Evolutionary conservation across 345 rosid genomes (phyloP).

Genomic region (Populus pruinosa): DNA sequence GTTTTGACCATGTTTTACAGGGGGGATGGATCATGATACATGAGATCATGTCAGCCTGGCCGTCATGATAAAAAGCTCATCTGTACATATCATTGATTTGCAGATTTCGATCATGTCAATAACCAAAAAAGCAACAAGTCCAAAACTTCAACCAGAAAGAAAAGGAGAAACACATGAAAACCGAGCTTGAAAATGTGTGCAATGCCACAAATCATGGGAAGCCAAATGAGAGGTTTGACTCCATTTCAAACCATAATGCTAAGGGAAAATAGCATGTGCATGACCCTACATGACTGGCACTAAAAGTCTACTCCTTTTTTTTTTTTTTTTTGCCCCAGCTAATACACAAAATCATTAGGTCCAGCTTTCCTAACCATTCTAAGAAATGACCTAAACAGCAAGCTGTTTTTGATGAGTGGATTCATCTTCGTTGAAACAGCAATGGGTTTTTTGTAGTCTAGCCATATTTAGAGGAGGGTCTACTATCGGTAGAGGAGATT

Average conservation of each 20-base stretch:
- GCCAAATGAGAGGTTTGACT: slow-evolving; percentile 4
- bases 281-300: background rate
- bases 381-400: slow-evolving; percentile 25
- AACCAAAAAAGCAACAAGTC: background rate
- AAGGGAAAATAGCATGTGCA: background rate
- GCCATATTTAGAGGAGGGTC: slow-evolving; percentile 17
- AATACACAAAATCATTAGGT: background rate
- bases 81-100: background rate
- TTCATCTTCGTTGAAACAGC: slow-evolving; percentile 43
- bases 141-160: background rate
- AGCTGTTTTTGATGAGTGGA: slow-evolving; percentile 42
- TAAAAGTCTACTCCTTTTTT: background rate
- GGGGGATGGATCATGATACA: background rate
- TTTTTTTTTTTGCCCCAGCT: background rate
- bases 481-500: slow-evolving; percentile 27
- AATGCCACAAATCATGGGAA: background rate
- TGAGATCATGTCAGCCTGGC: background rate
- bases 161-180: background rate
- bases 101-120: background rate
- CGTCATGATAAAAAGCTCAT: background rate
- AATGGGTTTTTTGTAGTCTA: slow-evolving; percentile 21
- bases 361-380: background rate
- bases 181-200: background rate
- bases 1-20: background rate
- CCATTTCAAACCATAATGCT: background rate